Evolutionary conservation across 257 asterid species (phyloP).

Genomic region (Fraxinus americana): DNA sequence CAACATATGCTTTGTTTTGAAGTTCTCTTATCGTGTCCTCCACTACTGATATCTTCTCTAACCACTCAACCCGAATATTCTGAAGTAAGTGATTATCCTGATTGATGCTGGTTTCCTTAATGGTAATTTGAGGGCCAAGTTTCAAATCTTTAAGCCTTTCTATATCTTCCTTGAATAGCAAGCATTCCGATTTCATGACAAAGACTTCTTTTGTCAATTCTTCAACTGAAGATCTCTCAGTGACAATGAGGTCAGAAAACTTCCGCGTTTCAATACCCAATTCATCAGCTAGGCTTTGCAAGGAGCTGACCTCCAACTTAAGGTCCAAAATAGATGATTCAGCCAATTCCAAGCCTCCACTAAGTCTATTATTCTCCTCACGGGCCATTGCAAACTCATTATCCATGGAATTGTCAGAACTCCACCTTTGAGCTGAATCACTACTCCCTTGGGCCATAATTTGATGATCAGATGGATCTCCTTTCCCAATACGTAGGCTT

Average conservation of each 20-base stretch:
- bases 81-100: constrained; percentile 43
- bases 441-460: constrained; percentile 44
- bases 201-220: constrained; percentile 67
- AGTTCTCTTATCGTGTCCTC: constrained; percentile 70
- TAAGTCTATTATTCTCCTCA: constrained; percentile 73
- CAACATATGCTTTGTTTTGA: constrained; percentile 50
- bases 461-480: constrained; percentile 54
- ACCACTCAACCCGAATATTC: constrained; percentile 45
- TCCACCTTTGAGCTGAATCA: constrained; percentile 60
- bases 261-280: constrained; percentile 69
- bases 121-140: constrained; percentile 43
- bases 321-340: constrained; percentile 77
- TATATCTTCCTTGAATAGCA: constrained; percentile 62
- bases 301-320: constrained; percentile 74
- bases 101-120: constrained; percentile 29
- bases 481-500: constrained; percentile 49
- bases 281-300: constrained; percentile 76
- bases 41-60: constrained; percentile 52
- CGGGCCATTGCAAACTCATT: constrained; percentile 61
- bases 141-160: constrained; percentile 53
- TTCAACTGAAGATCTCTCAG: constrained; percentile 69
- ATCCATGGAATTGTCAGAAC: constrained; percentile 56
- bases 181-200: constrained; percentile 68
- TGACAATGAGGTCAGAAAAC: constrained; percentile 49
- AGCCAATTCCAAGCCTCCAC: constrained; percentile 72